Evolutionary conservation across 176 grass and related monocot genomes (phyloP).

Genomic region (Ampelocalamus luodianensis): DNA sequence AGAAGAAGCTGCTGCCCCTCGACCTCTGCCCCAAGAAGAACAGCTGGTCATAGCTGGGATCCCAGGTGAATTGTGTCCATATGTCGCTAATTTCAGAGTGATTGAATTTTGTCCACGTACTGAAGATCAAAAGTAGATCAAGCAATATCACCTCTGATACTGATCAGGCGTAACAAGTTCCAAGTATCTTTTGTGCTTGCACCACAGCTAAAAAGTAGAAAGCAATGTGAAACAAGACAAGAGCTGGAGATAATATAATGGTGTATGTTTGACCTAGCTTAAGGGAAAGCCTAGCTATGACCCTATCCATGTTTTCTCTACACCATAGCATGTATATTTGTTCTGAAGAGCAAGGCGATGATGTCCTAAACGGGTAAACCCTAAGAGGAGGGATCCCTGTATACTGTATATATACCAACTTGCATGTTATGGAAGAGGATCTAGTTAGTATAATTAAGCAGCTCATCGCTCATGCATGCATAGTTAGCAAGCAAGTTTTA

Average conservation of each 20-base stretch:
- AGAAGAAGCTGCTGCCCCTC: too few relatives aligned
- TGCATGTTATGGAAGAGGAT: neutral
- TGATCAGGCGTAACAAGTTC: slow-evolving; percentile 30
- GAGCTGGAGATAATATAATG: slow-evolving; percentile 13
- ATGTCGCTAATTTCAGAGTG: too few relatives aligned
- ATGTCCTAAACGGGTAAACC: neutral
- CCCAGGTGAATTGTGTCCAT: too few relatives aligned
- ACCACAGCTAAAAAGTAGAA: neutral
- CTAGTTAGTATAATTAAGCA: neutral
- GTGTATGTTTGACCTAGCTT: slow-evolving; percentile 26
- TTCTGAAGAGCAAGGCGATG: slow-evolving; percentile 8
- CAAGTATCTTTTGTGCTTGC: slow-evolving; percentile 30
- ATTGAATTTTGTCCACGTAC: too few relatives aligned
- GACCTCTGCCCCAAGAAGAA: too few relatives aligned
- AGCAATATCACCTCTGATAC: too few relatives aligned
- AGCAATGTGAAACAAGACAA: neutral
- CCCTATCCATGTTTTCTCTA: slow-evolving; percentile 9
- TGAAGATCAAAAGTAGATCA: too few relatives aligned
- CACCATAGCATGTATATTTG: neutral
- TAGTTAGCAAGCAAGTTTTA: neutral
- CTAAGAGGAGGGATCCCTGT: neutral
- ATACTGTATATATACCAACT: neutral
- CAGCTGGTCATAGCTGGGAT: too few relatives aligned
- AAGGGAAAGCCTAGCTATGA: slow-evolving; percentile 39
- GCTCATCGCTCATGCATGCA: slow-evolving; percentile 12